Conservation (phyloP, 78 protist species). For the Dictyostelium purpureum region DNA sequence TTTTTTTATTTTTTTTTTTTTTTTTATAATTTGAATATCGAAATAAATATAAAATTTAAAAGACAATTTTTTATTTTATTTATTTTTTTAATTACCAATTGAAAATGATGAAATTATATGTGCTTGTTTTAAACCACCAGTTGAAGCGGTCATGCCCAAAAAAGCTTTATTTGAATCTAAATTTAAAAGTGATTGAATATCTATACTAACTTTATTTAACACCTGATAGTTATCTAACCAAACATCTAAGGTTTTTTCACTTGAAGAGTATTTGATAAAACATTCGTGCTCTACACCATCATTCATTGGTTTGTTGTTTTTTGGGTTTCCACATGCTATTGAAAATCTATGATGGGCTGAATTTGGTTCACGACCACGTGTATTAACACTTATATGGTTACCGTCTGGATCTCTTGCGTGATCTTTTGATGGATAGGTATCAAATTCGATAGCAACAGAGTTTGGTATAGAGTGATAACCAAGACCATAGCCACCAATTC, state of each 20-base stretch:
- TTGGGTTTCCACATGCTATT: not conserved
- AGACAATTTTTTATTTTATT: not conserved
- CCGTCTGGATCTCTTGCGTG: conserved; percentile 69
- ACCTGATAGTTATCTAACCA: conserved; percentile 47
- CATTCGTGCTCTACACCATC: conserved; percentile 49
- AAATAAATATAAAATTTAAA: no score
- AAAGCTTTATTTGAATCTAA: conserved; percentile 10
- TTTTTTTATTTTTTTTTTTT: no score
- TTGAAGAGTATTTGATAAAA: not conserved
- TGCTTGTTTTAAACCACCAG: conserved; percentile 80
- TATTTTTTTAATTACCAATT: conserved; percentile 16
- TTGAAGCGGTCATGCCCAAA: conserved; percentile 81
- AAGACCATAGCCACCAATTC: conserved; percentile 69
- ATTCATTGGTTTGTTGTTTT: conserved; percentile 3
- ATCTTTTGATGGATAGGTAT: conserved; percentile 39
- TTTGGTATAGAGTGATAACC: conserved; percentile 77
- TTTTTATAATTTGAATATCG: no score
- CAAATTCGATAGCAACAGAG: conserved; percentile 81
- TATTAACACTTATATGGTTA: conserved; percentile 57
- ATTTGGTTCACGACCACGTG: conserved; percentile 3
- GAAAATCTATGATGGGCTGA: conserved; percentile 65
- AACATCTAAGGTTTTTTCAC: not conserved
- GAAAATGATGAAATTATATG: conserved; percentile 49
- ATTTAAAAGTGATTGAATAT: not conserved
- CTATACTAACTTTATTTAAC: not conserved